phyloP scores from a whole-genome alignment of 192 early-diverging fungal species.

The Umbelopsis ramanniana region DNA sequence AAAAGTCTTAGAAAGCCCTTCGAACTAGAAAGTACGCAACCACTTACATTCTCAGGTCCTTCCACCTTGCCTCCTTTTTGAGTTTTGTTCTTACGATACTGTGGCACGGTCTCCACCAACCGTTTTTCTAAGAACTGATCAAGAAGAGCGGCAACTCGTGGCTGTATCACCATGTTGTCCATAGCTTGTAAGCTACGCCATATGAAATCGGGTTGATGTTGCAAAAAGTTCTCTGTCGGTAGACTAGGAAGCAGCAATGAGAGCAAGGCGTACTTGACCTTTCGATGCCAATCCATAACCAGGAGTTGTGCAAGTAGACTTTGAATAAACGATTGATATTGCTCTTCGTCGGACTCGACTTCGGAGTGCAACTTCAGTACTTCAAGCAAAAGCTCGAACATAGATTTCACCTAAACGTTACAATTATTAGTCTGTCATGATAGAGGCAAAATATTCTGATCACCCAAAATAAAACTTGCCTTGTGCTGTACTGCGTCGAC shows the following conservation, averaged over 20 bases:
- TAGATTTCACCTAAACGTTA: slow-evolving; percentile 47
- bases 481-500: slow-evolving; percentile 81
- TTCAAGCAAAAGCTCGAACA: slow-evolving; percentile 73
- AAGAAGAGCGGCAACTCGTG: slow-evolving; percentile 53
- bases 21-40: not conserved
- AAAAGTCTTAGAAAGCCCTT: too few species aligned
- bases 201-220: slow-evolving; percentile 65
- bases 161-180: slow-evolving; percentile 56
- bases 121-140: slow-evolving; percentile 42
- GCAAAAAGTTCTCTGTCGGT: slow-evolving; percentile 56
- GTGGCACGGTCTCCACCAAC: slow-evolving; percentile 35
- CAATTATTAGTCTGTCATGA: not conserved
- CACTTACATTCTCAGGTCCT: not conserved
- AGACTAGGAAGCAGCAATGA: slow-evolving; percentile 62
- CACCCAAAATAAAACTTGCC: slow-evolving; percentile 35
- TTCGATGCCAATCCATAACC: slow-evolving; percentile 78
- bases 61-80: slow-evolving; percentile 15
- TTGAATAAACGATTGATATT: slow-evolving; percentile 52
- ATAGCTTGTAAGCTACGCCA: slow-evolving; percentile 62
- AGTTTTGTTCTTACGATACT: slow-evolving; percentile 6
- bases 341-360: slow-evolving; percentile 22
- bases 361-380: slow-evolving; percentile 52
- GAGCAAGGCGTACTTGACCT: slow-evolving; percentile 80
- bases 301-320: slow-evolving; percentile 70
- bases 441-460: not conserved